Evolutionary conservation across 169 alveolate genomes (phyloP), one percentile per base, ranked within the genome.

Genomic region (Ichthyophthirius multifiliis): DNA sequence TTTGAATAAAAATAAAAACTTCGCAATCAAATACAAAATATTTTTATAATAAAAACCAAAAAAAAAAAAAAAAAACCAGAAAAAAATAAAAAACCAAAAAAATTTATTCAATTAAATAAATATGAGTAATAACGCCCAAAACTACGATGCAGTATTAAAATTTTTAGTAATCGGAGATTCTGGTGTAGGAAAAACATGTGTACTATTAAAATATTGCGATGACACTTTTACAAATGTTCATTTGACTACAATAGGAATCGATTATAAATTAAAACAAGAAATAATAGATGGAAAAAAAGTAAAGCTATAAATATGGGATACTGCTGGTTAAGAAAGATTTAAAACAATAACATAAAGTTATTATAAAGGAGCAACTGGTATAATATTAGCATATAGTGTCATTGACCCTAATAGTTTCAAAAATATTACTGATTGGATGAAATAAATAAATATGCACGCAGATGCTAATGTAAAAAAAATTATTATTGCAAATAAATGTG

Each of bases 241-340:
- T 65, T 78, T 90, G 47, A 35, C 78, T 20, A 86, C 86, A 65
- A 75, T 84, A 39, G 92, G 92, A 18, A 75, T 86, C 15, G 92
- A 86, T 82, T 82, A 75, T 48, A 80, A 76, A 48, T 48, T 82
- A 48, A 73, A 82, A 32, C 67, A 82, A 39, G 65, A 80, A 27
- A 83, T 76, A 47, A 55, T 81, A 13, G 78, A 75, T 13, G 92
- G 92, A 44, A 82, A 82, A 47, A 43, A 46, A 5, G 82, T 86
- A 15, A 76, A 77, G 34, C 43, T 86, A 18, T 41, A 86, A 65
- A 77, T 86, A n/a, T 89, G 94, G 94, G 94, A 89, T 48, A 89
- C 94, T 23, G 91, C 94, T 16, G 94, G 94, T 34, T 75, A 89
- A 76, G 94, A 89, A 63, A 65, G 86, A 47, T 85, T 82, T 32